Base-by-base conservation (phyloP, 352 stramenopile species). In the Phytopythium mirpurense region DNA sequence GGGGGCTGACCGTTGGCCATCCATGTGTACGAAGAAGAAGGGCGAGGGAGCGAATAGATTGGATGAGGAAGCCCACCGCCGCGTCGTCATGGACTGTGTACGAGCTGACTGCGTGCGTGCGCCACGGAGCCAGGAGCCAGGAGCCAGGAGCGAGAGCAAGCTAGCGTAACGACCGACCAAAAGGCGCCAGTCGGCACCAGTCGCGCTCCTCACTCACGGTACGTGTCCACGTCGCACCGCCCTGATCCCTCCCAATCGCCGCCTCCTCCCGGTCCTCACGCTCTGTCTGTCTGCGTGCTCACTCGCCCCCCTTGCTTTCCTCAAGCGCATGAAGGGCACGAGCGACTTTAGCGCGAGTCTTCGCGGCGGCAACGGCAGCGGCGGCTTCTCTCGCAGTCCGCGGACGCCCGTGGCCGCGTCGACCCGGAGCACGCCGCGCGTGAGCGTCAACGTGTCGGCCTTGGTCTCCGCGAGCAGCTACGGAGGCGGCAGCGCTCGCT, bases 401-500 rank as follows among this genome's bases (percentile, higher is more conserved):
- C 41, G 15, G 56, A 51, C 34, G 11, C 44, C 44, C 45, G 44
- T 34, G 56, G 54, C 35, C 50, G 51, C 27, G 27, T 48, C 11
- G 41, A 57, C 1, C 44, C 62, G 41, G 36, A 60, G 23, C 62
- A 66, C 23, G 31, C 53, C 21, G 38, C 60, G 19, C 57, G 71
- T 89, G 66, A 77, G 61, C 36, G 74, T 86, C 56, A 78, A 40
- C 41, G 72, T 86, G 31, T 54, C 72, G 21, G 67, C 65, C 12
- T 36, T 72, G 64, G 5, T 66, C 65, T 47, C 74, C 69, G 40
- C 38, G 56, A 19, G 64, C 56, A 35, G 45, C n/a, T 26, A 26
- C 8, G 16, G 35, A 2, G 35, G 35, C 0, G 53, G 54, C 14
- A 74, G 59, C 24, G 62, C 72, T 19, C 57, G 70, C 1, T 74